Conservation (phyloP, 345 rosid genomes). For the Viola odorata region DNA sequence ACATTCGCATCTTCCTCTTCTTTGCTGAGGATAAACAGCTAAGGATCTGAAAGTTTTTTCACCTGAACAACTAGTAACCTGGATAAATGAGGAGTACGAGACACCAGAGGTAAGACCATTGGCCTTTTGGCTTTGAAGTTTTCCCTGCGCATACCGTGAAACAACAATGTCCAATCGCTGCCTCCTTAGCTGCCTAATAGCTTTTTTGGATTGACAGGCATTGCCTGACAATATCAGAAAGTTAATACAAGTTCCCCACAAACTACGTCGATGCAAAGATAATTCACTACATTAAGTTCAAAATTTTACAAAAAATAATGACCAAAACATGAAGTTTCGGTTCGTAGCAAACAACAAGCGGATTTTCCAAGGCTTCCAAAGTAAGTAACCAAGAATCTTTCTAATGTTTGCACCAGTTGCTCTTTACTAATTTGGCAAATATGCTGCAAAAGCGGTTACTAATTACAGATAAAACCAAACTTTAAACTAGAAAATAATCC, state of each 20-base stretch:
- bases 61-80: slow-evolving; percentile 17
- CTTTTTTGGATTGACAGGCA: slow-evolving; percentile 25
- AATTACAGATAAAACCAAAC: not conserved
- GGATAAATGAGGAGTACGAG: slow-evolving; percentile 16
- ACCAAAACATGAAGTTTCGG: not conserved
- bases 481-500: not conserved
- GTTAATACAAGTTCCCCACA: slow-evolving; percentile 1
- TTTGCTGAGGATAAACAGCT: slow-evolving; percentile 7
- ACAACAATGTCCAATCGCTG: slow-evolving; percentile 21
- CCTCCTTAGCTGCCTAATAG: slow-evolving; percentile 19
- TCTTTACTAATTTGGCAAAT: slow-evolving; percentile 4
- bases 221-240: slow-evolving; percentile 37
- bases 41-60: slow-evolving; percentile 9
- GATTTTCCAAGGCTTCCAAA: slow-evolving; percentile 19
- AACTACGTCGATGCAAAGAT: slow-evolving; percentile 4
- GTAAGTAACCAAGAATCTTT: not conserved
- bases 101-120: slow-evolving; percentile 27
- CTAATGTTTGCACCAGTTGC: not conserved
- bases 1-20: slow-evolving; percentile 10
- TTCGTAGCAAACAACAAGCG: slow-evolving; percentile 5
- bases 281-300: not conserved
- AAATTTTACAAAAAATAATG: not conserved
- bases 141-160: slow-evolving; percentile 27
- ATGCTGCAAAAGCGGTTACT: not conserved
- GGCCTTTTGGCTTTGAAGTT: slow-evolving; percentile 18